These are phyloP conservation scores for Gossypium sturtianum DNA, from an alignment of 345 rosid genomes.

Conservation along the genomic window DNA sequence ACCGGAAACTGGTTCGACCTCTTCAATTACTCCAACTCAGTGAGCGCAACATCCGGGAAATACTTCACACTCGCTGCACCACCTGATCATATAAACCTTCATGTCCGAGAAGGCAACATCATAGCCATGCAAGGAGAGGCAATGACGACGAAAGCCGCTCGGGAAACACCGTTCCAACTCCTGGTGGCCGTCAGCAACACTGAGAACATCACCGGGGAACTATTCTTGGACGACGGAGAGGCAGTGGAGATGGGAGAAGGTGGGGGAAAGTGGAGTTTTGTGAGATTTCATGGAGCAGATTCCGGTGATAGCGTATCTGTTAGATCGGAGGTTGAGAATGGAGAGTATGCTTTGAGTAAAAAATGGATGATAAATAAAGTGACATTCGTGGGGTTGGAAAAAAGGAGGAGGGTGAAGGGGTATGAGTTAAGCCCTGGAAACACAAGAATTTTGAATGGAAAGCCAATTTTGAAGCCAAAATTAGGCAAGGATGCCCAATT, in stretches of 20 bases:
- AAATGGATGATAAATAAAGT: constrained; percentile 49
- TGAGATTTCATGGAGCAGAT: constrained; percentile 32
- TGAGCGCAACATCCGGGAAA: constrained; percentile 30
- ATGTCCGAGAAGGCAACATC: constrained; percentile 53
- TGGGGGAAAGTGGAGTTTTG: constrained; percentile 49
- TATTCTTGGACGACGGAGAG: constrained; percentile 64
- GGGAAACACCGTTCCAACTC: constrained; percentile 45
- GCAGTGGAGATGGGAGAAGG: constrained; percentile 45
- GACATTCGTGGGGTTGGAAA: constrained; percentile 45
- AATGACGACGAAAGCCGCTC: constrained; percentile 49
- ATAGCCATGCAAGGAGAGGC: constrained; percentile 71
- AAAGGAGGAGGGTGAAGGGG: constrained; percentile 10
- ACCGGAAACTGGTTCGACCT: constrained; percentile 68
- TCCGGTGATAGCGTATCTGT: constrained; percentile 20
- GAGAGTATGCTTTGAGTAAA: constrained; percentile 40
- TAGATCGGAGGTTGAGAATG: constrained; percentile 44
- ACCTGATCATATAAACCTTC: constrained; percentile 50
- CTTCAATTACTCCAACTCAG: constrained; percentile 45
- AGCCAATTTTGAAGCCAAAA: constrained; percentile 2
- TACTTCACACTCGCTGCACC: constrained; percentile 43
- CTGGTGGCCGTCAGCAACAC: constrained; percentile 37
- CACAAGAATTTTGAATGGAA: background rate
- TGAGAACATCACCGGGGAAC: constrained; percentile 43
- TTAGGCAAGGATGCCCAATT: constrained; percentile 19
- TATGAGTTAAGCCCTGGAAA: constrained; percentile 20